These are phyloP conservation scores for Halenospora varia DNA, from an alignment of 495 filamentous ascomycete genomes.

Conservation along the genomic window DNA sequence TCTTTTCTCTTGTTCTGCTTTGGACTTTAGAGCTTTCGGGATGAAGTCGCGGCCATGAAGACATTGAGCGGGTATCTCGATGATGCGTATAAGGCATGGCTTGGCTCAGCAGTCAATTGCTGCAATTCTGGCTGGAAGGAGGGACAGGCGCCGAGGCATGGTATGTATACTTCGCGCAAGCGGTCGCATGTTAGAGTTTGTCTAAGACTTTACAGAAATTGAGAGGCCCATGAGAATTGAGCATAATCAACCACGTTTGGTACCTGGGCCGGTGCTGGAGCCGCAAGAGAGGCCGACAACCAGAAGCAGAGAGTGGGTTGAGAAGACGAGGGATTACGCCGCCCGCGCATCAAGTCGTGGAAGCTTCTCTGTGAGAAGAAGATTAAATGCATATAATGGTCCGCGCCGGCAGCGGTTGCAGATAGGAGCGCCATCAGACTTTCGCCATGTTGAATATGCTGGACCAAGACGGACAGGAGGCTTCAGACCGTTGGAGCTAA, in stretches of 20 bases:
- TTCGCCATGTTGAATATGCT: slow-evolving; percentile 42
- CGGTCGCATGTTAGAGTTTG: slow-evolving; percentile 4
- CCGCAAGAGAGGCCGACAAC: slow-evolving; percentile 17
- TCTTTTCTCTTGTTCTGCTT: slow-evolving; percentile 12
- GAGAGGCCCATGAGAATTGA: slow-evolving; percentile 26
- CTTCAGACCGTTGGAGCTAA: slow-evolving; percentile 72
- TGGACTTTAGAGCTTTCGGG: slow-evolving; percentile 13
- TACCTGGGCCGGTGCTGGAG: slow-evolving; percentile 19
- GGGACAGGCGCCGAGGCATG: slow-evolving; percentile 16
- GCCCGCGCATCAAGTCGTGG: slow-evolving; percentile 48
- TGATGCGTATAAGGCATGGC: slow-evolving; percentile 22
- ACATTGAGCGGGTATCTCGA: slow-evolving; percentile 26
- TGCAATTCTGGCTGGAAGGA: slow-evolving; percentile 10
- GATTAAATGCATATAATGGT: slow-evolving; percentile 25
- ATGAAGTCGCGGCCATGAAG: slow-evolving; percentile 24
- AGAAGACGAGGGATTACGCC: slow-evolving; percentile 37
- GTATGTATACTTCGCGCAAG: slow-evolving; percentile 12
- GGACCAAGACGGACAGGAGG: slow-evolving; percentile 32
- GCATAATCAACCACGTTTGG: slow-evolving; percentile 24
- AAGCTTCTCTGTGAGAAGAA: slow-evolving; percentile 47
- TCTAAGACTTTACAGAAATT: slow-evolving; percentile 15
- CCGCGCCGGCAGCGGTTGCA: slow-evolving; percentile 38
- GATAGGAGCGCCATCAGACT: slow-evolving; percentile 52
- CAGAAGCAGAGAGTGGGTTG: slow-evolving; percentile 32
- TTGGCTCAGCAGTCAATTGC: slow-evolving; percentile 18